phyloP scores from a whole-genome alignment of 2,329 filamentous ascomycete species.

The Ceratocystis cubensis region DNA sequence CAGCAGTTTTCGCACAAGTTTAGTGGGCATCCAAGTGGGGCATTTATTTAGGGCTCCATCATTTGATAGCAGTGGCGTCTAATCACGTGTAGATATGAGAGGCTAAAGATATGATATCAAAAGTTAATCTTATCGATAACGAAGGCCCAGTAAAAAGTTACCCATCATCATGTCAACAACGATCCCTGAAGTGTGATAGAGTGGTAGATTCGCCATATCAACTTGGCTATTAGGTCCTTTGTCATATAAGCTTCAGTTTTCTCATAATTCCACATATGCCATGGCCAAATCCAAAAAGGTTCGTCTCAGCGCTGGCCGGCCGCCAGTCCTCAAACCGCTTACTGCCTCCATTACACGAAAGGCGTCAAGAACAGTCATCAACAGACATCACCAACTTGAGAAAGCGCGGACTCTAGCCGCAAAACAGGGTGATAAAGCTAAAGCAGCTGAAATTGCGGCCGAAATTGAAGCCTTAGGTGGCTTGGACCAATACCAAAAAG shows the following conservation, averaged over 20 bases:
- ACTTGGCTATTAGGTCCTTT: neutral
- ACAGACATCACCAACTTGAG: conserved; percentile 51
- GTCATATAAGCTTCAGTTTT: neutral
- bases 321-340: conserved; percentile 40
- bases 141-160: conserved; percentile 17
- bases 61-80: neutral
- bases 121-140: conserved; percentile 14
- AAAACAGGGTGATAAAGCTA: conserved; percentile 38
- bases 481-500: conserved; percentile 50
- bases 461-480: conserved; percentile 49
- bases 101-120: too few relatives aligned
- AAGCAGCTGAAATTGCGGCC: conserved; percentile 35
- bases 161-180: neutral
- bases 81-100: neutral
- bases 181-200: neutral
- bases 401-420: conserved; percentile 48
- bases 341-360: conserved; percentile 43
- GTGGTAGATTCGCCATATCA: neutral
- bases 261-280: neutral
- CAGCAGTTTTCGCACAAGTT: conserved; percentile 1
- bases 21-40: conserved; percentile 14
- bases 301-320: conserved; percentile 35
- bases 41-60: conserved; percentile 15
- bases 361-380: conserved; percentile 51
- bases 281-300: conserved; percentile 27